Evolutionary conservation across 2,329 filamentous ascomycete genomes (phyloP), one percentile per base, ranked within the genome.

Genomic region (Phialophora chinensis): DNA sequence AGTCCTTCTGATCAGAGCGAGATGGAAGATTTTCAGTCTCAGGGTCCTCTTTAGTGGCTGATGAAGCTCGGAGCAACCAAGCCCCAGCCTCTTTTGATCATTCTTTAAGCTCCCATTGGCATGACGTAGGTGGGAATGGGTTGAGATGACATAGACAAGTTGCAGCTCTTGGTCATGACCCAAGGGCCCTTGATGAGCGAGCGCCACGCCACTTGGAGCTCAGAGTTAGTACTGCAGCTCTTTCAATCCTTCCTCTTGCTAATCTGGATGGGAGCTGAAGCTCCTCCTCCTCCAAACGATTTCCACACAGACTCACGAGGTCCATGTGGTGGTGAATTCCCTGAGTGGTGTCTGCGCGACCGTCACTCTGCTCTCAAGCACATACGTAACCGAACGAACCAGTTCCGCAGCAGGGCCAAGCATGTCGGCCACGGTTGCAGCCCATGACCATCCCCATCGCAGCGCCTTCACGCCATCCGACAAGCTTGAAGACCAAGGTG

Each of bases 401-500:
- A 54, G 14, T 31, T 23, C 25, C 27, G 11, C 42, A 35, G 4
- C 49, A 66, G 66, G 60, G 53, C 66, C 54, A 67, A 72, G 59
- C 72, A 71, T 69, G 68, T 64, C 68, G 47, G 61, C 67, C 60
- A 66, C 52, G 60, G 63, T 54, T 47, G 58, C 53, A 20, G 38
- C 38, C 38, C 38, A 44, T n/a, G 17, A 1, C 53, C 59, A 55
- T 64, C 58, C 60, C 27, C 59, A 56, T 33, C 53, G 57, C 60
- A 66, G 53, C 61, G 50, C 54, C 60, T 50, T 62, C 58, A 47
- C 61, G 11, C 65, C 60, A 38, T 69, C 73, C 29, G 67, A 62
- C 72, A 76, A 72, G 69, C 75, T 80, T 54, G 76, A 79, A 70
- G 77, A 79, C 60, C 77, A 79, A 72, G 74, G 74, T 75, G 54